Percentiles rank a stretch among this genome's conserved stretches.
These are phyloP conservation scores for Pichia sp. DNA, from an alignment of 1,139 yeast genomes.

Conservation along the genomic window DNA sequence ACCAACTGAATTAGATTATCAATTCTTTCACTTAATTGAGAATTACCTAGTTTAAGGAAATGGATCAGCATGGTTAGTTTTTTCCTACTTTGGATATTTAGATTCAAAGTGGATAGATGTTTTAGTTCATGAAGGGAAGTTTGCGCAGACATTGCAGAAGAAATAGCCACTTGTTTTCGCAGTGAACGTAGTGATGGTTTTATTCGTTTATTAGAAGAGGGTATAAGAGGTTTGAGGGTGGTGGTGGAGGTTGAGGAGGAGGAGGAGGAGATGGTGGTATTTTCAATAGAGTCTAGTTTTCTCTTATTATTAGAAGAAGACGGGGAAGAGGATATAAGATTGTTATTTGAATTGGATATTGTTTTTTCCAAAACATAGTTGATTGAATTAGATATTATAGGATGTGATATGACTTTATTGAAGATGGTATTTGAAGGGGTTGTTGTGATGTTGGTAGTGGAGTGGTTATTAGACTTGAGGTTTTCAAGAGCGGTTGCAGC, in stretches of 20 bases:
- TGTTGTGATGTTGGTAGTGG: not conserved
- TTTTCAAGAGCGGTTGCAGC: slow-evolving; percentile 18
- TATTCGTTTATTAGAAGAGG: not conserved
- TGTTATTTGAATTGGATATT: slow-evolving; percentile 24
- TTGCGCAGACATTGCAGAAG: slow-evolving; percentile 27
- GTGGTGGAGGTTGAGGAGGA: not conserved
- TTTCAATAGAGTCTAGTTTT: not conserved
- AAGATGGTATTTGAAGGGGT: slow-evolving; percentile 19
- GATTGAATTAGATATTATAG: slow-evolving; percentile 30
- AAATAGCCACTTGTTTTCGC: slow-evolving; percentile 21
- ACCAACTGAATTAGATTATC: slow-evolving; percentile 26
- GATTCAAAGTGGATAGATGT: slow-evolving; percentile 28
- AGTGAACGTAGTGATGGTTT: not conserved
- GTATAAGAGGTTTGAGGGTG: too few relatives aligned
- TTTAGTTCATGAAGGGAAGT: slow-evolving; percentile 27
- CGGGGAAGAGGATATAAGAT: slow-evolving; percentile 9
- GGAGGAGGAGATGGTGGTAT: not conserved
- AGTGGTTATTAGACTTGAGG: slow-evolving; percentile 8
- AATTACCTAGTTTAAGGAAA: slow-evolving; percentile 30
- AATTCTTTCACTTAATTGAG: slow-evolving; percentile 29
- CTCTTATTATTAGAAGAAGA: not conserved
- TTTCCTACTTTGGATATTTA: slow-evolving; percentile 30
- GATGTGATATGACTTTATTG: slow-evolving; percentile 31
- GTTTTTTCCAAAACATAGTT: slow-evolving; percentile 31
- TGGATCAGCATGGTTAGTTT: slow-evolving; percentile 31